Base-by-base conservation (phyloP, 2,329 filamentous ascomycete genomes). In the Coniochaeta hoffmannii region DNA sequence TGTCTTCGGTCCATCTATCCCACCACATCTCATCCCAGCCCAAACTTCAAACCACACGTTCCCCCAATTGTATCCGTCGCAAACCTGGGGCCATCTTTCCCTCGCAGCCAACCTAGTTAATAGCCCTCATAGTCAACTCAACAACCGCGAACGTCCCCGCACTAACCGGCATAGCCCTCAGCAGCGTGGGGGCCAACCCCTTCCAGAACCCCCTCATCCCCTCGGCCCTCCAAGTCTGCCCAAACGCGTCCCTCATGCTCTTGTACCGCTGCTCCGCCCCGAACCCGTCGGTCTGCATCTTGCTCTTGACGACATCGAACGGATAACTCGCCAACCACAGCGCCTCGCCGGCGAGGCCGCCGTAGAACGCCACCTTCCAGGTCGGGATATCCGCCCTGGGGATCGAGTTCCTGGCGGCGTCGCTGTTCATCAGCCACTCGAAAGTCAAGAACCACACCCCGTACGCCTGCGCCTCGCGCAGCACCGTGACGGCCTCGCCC, bases 201-300 rank as follows among this genome's bases (percentile, higher is more conserved):
- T 89, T 95, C 91, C 92, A 97, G 77, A 99, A 97, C 1, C 92
- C 94, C 41, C 83, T 75, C 63, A 85, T 66, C 1, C 94, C 94
- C 73, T 95, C 91, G 6, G 74, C 77, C 58, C 80, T 80, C 76
- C 82, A 96, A 1, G 88, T 95, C 78, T 96, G 85, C 57, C 78
- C 81, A 72, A 97, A 95, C 75, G 90, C 95, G 73, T 95, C 89
- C 53, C 87, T 82, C 93, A 97, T 97, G 55, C 77, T 86, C 69
- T 76, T 82, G 74, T 88, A 99, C 68, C 80, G 80, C 76, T 86
- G 85, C 60, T 81, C 74, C 51, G 70, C 59, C 4, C 89, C 90
- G 68, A 97, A 94, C 0, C 89, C 92, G 73, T 99, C 94, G 57
- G 88, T 96, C 81, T 99, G 94, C 93, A 97, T 97, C 83, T 96